These are phyloP conservation scores for Erysiphe pulchra DNA, from an alignment of 2,329 filamentous ascomycete species.

Conservation along the genomic window DNA sequence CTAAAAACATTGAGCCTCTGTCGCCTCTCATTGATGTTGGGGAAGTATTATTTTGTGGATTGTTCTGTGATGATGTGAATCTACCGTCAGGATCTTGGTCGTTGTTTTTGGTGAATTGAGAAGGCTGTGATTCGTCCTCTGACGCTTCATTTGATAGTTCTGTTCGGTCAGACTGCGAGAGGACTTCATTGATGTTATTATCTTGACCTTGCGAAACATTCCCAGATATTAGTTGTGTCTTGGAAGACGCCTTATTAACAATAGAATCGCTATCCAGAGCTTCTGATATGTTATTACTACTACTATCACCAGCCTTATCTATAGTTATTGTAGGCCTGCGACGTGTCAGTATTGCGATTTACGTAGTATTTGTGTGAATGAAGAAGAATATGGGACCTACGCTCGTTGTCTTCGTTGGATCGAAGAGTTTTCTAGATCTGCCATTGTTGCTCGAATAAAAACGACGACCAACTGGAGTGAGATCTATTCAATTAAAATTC, in stretches of 20 bases:
- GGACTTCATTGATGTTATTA: neutral
- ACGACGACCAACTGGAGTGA: no score
- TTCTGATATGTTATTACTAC: slow-evolving; percentile 9
- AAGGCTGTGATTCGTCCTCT: slow-evolving; percentile 21
- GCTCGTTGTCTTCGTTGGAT: slow-evolving; percentile 13
- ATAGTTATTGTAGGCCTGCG: slow-evolving; percentile 26
- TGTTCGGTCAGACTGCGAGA: slow-evolving; percentile 3
- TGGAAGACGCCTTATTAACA: neutral
- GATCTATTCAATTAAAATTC: no score
- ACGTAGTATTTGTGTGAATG: slow-evolving; percentile 1
- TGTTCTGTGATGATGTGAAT: slow-evolving; percentile 18
- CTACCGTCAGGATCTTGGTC: slow-evolving; percentile 30
- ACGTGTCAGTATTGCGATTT: slow-evolving; percentile 4
- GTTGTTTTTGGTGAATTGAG: slow-evolving; percentile 26
- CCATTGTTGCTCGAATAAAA: neutral
- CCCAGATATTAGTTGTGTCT: neutral
- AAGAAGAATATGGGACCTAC: slow-evolving; percentile 5
- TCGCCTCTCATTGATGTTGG: slow-evolving; percentile 27
- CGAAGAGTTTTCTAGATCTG: neutral
- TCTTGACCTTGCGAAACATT: neutral
- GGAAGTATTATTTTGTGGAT: slow-evolving; percentile 39
- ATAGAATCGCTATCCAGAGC: slow-evolving; percentile 13
- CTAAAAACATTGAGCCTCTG: slow-evolving; percentile 25
- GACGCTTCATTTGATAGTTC: slow-evolving; percentile 11
- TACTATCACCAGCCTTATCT: slow-evolving; percentile 26